Conservation (phyloP, 2,329 filamentous ascomycete genomes). For the Elsinoe australis region DNA sequence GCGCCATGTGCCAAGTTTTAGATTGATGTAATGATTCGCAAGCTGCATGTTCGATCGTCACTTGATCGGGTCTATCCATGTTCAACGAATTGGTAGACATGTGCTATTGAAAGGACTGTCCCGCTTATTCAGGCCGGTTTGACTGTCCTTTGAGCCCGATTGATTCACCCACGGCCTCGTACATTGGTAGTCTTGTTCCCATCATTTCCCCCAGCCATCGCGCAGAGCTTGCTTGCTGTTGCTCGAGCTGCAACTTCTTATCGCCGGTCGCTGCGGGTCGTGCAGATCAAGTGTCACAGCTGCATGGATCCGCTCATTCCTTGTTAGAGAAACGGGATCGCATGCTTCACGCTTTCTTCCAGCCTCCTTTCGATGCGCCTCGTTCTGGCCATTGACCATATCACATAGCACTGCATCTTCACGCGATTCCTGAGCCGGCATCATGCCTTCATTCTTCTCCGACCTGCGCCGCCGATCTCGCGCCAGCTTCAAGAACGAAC, state of each 20-base stretch:
- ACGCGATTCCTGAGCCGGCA: slow-evolving; percentile 13
- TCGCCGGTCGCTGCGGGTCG: not conserved
- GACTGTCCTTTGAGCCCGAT: too few relatives aligned
- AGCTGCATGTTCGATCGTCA: slow-evolving; percentile 15
- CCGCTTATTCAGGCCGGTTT: slow-evolving; percentile 2
- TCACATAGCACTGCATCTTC: not conserved
- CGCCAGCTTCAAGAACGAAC: slow-evolving; percentile 59
- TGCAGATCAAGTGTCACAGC: slow-evolving; percentile 14
- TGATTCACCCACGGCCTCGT: too few relatives aligned
- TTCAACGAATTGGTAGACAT: slow-evolving; percentile 2
- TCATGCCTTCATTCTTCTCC: slow-evolving; percentile 59
- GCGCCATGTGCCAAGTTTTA: slow-evolving; percentile 10
- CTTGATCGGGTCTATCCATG: slow-evolving; percentile 5
- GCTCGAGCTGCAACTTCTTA: not conserved
- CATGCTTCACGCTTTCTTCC: not conserved
- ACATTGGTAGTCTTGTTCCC: not conserved
- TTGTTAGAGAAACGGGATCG: not conserved
- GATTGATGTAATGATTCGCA: slow-evolving; percentile 11
- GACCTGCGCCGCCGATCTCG: slow-evolving; percentile 64
- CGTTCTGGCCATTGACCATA: not conserved
- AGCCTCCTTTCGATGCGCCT: not conserved
- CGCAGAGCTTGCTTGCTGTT: not conserved
- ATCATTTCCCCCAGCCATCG: not conserved
- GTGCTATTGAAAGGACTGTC: slow-evolving; percentile 10
- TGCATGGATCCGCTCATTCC: slow-evolving; percentile 13